Evolutionary conservation across 1,284 basidiomycete species (phyloP), one percentile per base, ranked within the genome.

Genomic region (Cryptococcus sp.): DNA sequence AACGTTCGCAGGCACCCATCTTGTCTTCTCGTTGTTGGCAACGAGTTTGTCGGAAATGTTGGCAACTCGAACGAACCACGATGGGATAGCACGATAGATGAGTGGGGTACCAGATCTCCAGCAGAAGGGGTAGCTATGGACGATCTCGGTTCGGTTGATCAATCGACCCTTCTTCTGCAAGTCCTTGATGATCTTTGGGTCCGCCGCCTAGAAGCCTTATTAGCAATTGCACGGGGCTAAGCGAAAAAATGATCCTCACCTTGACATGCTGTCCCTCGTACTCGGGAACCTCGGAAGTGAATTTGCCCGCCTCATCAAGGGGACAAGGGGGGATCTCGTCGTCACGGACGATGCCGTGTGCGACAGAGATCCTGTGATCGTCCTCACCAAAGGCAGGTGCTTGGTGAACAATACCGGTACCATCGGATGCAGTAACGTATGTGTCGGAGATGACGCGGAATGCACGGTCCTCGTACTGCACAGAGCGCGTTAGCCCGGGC

Each of bases 371-470:
- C 60, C 95, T 90, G 80, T 98, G 91, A 85, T 99, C 96, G 71
- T 99, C 96, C 73, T 98, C 96, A 83, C 96, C 96, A 73, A 97
- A 99, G 0, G 91, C 94, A 2, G 96, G 96, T 1, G 96, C 93
- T 81, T 99, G 96, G 78, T 99, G 96, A 50, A 99, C 96, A 71
- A 99, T 95, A 77, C 95, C 95, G 41, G 96, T 99, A 80, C 96
- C 95, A 57, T 94, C 91, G 15, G 87, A 85, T 66, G 88, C 90
- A 2, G 93, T 97, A 53, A 99, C 95, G 75, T 99, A 99, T 0
- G 87, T 88, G 76, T 99, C 96, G 27, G 85, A 84, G 7, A 99
- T 78, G 17, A 99, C 91, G 57, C 89, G 82, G 84, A 97, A 99
- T 0, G 92, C 95, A 65, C 86, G 87, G 77, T 93, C 92, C 77